Base-by-base conservation (phyloP, 345 rosid genomes). In the Kernera saxatilis region DNA sequence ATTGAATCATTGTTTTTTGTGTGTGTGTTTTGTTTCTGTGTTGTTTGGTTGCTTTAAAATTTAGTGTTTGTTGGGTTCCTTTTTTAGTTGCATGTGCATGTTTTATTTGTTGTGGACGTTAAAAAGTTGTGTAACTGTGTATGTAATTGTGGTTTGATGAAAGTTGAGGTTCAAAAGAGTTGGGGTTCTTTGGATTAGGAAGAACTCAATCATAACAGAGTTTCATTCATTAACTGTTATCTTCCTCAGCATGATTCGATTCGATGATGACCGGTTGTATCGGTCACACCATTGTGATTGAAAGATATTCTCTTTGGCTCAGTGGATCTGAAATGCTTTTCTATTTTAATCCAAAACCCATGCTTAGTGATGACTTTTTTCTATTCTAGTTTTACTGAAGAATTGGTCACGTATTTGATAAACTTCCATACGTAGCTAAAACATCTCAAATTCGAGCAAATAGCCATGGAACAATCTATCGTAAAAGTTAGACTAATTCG, bases 31-130 rank as follows among this genome's bases (percentile, higher is more conserved):
- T 19, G 2, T 36, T 23, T 40, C 48, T 72, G 57, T 57, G 70
- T 67, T 36, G 33, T 46, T 73, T 46, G 29, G 44, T 45, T 52
- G 60, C 32, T 33, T 59, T 14, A 25, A 9, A 12, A 41, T 15
- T 39, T 5, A 23, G 8, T 27, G 60, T 37, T 39, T 56, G 27
- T n/a, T 37, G 44, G 66, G 21, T 39, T 73, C 45, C 30, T 30
- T 25, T 72, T 72, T 54, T 35, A 54, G 70, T 37, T 73, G 72
- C 59, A 73, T 56, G 66, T 35, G 60, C 60, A 66, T 48, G 72
- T 66, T 65, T 48, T 66, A 17, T 27, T 5, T 56, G 19, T 32
- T 15, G 35, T 35, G 1, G 54, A 53, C 29, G 48, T 52, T 63
- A 45, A 41, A 41, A 32, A 45, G 50, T 54, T 71, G 53, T 62